phyloP scores from a whole-genome alignment of 2,329 filamentous ascomycete species.

The Aspergillus uvarum region DNA sequence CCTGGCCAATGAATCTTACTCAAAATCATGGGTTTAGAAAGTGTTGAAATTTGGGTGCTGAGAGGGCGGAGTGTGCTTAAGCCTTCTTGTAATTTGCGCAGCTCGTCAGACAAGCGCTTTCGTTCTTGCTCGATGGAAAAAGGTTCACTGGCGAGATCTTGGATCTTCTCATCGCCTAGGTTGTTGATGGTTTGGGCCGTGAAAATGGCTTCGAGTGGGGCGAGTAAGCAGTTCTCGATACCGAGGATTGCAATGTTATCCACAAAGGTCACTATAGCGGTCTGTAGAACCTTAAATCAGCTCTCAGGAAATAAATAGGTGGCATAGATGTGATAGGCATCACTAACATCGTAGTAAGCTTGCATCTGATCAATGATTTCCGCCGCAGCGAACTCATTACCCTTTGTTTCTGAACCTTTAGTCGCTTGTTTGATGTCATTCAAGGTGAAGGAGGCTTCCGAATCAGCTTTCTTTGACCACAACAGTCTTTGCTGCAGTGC shows the following conservation, averaged over 20 bases:
- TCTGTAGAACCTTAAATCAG: constrained; percentile 5
- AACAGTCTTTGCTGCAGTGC: too few relatives aligned
- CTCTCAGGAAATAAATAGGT: too few relatives aligned
- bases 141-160: too few relatives aligned
- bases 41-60: too few relatives aligned
- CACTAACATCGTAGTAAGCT: constrained; percentile 28
- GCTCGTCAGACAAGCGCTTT: too few relatives aligned
- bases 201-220: constrained; percentile 44
- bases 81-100: too few relatives aligned
- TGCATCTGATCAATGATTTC: constrained; percentile 49
- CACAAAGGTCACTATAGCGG: constrained; percentile 45
- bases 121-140: too few relatives aligned
- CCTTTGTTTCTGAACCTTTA: constrained; percentile 1
- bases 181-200: constrained; percentile 37
- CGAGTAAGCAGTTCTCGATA: constrained; percentile 51
- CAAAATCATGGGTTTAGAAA: too few relatives aligned
- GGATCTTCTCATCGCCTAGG: constrained; percentile 32
- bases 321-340: too few relatives aligned
- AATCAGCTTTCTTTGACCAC: background rate
- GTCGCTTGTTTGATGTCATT: background rate
- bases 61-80: too few relatives aligned
- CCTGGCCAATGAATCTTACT: too few relatives aligned
- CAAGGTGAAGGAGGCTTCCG: background rate
- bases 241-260: constrained; percentile 53
- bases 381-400: constrained; percentile 35